Evolutionary conservation across 2,329 filamentous ascomycete species (phyloP).

Genomic region (Aspergillus amoenus): DNA sequence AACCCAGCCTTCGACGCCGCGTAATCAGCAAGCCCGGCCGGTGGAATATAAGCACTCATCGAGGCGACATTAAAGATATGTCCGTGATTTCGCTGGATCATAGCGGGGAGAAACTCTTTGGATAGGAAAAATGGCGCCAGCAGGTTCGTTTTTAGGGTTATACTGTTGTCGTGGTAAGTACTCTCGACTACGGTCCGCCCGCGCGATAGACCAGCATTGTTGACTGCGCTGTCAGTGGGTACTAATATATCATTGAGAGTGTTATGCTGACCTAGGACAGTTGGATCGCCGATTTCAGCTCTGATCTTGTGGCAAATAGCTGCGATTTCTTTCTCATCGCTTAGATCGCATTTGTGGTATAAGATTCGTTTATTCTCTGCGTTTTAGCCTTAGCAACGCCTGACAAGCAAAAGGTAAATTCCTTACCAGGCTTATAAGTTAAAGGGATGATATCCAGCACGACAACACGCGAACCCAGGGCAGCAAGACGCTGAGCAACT

Average conservation of each 20-base stretch:
- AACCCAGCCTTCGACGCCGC: conserved; percentile 26
- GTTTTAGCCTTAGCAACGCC: too few relatives aligned
- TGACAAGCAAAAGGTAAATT: not conserved
- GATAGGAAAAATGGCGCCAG: conserved; percentile 21
- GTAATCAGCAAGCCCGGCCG: conserved; percentile 24
- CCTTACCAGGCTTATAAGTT: conserved; percentile 17
- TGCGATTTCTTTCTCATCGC: conserved; percentile 30
- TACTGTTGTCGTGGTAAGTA: conserved; percentile 18
- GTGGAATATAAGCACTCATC: conserved; percentile 25
- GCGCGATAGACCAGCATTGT: conserved; percentile 22
- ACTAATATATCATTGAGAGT: too few relatives aligned
- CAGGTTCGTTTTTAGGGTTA: conserved; percentile 23
- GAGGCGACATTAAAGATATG: conserved; percentile 25
- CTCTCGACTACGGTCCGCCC: conserved; percentile 14
- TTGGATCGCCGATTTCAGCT: conserved; percentile 38
- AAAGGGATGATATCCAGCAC: conserved; percentile 36
- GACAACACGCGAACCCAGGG: conserved; percentile 32
- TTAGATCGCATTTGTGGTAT: conserved; percentile 42
- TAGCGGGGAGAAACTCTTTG: conserved; percentile 23
- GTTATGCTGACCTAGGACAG: conserved; percentile 5
- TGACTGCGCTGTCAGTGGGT: conserved; percentile 3
- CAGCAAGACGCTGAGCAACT: conserved; percentile 33
- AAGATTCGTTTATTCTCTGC: not conserved
- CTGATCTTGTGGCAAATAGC: conserved; percentile 30
- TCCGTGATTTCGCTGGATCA: conserved; percentile 24